phyloP scores from a whole-genome alignment of 306 rosid genomes.

The Sicyos edulis region DNA sequence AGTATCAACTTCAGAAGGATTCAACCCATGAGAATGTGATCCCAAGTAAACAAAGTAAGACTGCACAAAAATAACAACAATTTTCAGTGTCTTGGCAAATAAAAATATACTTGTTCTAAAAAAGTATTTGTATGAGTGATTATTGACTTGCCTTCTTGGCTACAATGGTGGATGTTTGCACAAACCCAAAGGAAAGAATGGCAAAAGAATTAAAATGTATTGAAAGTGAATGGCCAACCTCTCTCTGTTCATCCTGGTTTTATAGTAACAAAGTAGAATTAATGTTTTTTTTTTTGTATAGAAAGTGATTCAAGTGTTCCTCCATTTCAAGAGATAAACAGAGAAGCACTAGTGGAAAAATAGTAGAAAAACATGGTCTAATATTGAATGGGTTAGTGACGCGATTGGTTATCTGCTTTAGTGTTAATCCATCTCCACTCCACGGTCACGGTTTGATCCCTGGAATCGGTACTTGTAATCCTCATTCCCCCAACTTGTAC shows the following conservation, averaged over 20 bases:
- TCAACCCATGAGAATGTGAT: slow-evolving; percentile 38
- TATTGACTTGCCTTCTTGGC: not conserved
- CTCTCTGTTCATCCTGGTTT: not conserved
- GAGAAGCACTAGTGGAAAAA: not conserved
- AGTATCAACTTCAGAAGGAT: slow-evolving; percentile 24
- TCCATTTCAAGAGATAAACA: not conserved
- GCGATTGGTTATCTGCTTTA: no score
- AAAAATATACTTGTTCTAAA: not conserved
- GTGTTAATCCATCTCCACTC: no score
- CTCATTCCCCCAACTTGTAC: no score
- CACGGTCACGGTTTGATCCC: no score
- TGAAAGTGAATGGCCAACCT: not conserved
- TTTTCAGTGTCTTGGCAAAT: not conserved
- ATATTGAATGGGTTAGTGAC: no score
- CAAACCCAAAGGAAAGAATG: not conserved
- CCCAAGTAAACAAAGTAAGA: slow-evolving; percentile 64
- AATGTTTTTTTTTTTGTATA: not conserved
- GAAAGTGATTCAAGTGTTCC: not conserved
- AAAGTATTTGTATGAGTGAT: not conserved
- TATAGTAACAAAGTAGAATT: not conserved
- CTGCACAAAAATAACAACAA: slow-evolving; percentile 20
- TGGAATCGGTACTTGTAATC: no score
- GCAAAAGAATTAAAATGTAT: not conserved
- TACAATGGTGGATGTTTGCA: not conserved
- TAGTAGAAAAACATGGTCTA: not conserved